Base-by-base conservation (phyloP, 2,329 filamentous ascomycete genomes). In the Nakataea oryzae region DNA sequence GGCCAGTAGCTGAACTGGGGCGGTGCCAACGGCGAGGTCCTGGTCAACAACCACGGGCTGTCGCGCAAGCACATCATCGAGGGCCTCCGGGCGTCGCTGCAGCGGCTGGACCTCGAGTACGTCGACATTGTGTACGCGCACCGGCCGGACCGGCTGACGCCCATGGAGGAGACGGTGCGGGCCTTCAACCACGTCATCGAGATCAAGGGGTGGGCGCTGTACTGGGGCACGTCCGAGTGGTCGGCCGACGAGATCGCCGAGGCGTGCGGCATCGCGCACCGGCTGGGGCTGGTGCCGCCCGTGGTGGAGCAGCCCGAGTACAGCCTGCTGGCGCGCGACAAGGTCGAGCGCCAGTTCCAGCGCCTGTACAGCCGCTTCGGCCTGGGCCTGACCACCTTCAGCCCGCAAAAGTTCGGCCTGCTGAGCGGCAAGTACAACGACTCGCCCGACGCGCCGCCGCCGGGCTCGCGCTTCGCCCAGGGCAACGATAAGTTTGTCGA, bases 221-320 rank as follows among this genome's bases (percentile, higher is more conserved):
- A 89, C 77, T 89, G 87, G 86, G 86, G 86, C 54, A 89, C 86
- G 0, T 87, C 84, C 1, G 86, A 89, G 72, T 89, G 86, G 86
- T 79, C 78, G 63, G 85, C 86, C 27, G 81, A 85, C 66, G 86
- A 89, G 75, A 88, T 89, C 68, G 79, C 82, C 11, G 78, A 84
- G 65, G 86, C 86, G 1, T 84, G 83, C 72, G 82, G 64, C 72
- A 83, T 76, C 64, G 85, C 87, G 21, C 81, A 85, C 63, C 78
- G 79, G 65, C 77, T 88, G 14, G 78, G 81, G 12, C 77, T 89
- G 61, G 81, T 89, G 59, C 82, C 79, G 0, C 87, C 87, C 0
- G 71, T 87, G 12, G 83, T 86, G 67, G 87, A 89, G 71, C 87
- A 89, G 74, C 86, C 86, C 0, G 77, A 82, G 64, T 89, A 89